phyloP scores from a whole-genome alignment of 768 basidiomycete species.

The Holtermanniella nyarrowii region DNA sequence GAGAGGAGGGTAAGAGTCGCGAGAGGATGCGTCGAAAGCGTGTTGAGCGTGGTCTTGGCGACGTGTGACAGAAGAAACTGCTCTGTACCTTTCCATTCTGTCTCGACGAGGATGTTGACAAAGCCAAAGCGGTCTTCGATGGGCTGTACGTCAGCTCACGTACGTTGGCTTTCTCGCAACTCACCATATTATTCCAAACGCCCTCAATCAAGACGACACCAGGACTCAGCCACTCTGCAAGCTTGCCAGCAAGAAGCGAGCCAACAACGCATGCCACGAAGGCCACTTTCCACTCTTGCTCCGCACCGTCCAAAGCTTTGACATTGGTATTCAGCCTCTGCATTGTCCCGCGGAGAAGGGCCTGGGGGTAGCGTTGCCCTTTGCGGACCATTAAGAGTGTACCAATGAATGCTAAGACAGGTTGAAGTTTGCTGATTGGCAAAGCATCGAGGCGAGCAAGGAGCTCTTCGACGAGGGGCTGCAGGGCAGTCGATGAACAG shows the following conservation, averaged over 20 bases:
- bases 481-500: conserved; percentile 47
- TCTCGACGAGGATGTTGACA: conserved; percentile 20
- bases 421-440: conserved; percentile 4
- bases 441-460: conserved; percentile 4
- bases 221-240: conserved; percentile 37
- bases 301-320: not conserved
- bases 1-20: conserved; percentile 33
- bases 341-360: conserved; percentile 23
- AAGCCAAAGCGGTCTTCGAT: conserved; percentile 22
- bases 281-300: conserved; percentile 13
- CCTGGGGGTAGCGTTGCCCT: conserved; percentile 32
- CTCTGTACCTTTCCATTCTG: conserved; percentile 36
- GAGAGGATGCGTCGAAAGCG: conserved; percentile 17
- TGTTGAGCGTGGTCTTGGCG: conserved; percentile 18
- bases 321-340: conserved; percentile 7
- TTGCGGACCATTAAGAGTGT: conserved; percentile 30
- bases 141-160: conserved; percentile 13
- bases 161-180: too few relatives aligned
- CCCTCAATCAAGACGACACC: conserved; percentile 27
- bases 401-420: conserved; percentile 28
- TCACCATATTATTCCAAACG: conserved; percentile 26
- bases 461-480: conserved; percentile 49
- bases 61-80: conserved; percentile 38
- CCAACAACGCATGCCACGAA: conserved; percentile 19
- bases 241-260: conserved; percentile 30